Conservation (phyloP, 352 stramenopile species). For the Pythium folliculosum region DNA sequence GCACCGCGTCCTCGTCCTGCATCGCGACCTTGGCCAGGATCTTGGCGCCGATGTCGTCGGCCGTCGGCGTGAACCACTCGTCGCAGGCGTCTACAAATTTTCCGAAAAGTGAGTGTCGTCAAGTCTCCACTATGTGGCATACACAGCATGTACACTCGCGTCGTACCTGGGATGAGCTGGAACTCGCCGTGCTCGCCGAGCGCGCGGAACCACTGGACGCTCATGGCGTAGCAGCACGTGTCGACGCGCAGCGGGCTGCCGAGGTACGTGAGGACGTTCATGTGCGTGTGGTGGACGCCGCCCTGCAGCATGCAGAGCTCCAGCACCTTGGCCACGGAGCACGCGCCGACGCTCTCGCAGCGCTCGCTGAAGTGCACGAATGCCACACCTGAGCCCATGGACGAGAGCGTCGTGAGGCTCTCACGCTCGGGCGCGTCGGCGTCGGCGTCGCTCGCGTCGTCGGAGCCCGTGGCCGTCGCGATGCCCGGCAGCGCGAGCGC, state of each 20-base stretch:
- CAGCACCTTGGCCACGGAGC: constrained; percentile 64
- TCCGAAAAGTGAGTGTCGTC: neutral
- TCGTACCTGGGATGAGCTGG: constrained; percentile 56
- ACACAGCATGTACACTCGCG: neutral
- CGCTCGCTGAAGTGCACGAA: constrained; percentile 58
- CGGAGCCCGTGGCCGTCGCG: neutral
- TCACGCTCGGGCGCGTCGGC: neutral
- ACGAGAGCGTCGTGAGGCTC: neutral
- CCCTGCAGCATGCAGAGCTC: constrained; percentile 77
- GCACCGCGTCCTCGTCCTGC: constrained; percentile 64
- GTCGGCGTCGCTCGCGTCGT: neutral
- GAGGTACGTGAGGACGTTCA: constrained; percentile 77
- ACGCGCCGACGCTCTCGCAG: constrained; percentile 57
- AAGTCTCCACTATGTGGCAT: too few relatives aligned
- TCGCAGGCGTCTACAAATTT: constrained; percentile 38
- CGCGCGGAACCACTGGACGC: constrained; percentile 77
- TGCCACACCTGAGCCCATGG: constrained; percentile 9
- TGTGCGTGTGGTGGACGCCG: constrained; percentile 82
- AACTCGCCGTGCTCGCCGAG: constrained; percentile 69
- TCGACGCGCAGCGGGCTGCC: constrained; percentile 57
- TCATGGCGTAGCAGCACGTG: constrained; percentile 71
- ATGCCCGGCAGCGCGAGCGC: constrained; percentile 22
- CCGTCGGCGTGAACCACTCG: constrained; percentile 81
- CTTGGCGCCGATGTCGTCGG: constrained; percentile 76
- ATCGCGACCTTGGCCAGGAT: constrained; percentile 80